Conservation (phyloP, 1,139 yeast species). For the Geotrichum carabidarum region DNA sequence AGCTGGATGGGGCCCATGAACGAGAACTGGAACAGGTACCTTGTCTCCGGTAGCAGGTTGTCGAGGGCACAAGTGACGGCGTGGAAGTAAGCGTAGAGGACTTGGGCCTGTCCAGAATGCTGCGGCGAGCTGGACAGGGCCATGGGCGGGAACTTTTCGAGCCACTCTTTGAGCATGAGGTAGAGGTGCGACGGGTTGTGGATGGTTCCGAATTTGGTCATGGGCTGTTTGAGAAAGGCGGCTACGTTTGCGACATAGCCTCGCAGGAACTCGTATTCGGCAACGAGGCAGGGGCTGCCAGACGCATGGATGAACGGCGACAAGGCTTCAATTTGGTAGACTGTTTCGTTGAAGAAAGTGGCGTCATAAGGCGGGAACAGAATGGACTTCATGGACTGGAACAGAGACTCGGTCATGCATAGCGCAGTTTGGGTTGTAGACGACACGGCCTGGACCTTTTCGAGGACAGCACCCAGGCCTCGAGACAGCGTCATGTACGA, state of each 20-base stretch:
- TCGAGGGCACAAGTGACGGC: constrained; percentile 35
- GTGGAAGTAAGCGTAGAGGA: constrained; percentile 37
- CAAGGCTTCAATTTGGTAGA: constrained; percentile 25
- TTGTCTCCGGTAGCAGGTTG: constrained; percentile 40
- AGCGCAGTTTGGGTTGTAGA: constrained; percentile 30
- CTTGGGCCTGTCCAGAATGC: constrained; percentile 16
- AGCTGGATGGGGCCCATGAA: constrained; percentile 38
- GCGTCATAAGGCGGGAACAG: constrained; percentile 39
- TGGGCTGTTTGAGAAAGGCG: constrained; percentile 21
- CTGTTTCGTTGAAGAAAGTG: constrained; percentile 34
- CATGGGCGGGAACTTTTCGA: constrained; percentile 30
- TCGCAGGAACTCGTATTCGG: constrained; percentile 25
- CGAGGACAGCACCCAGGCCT: constrained; percentile 34
- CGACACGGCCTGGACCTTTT: constrained; percentile 27
- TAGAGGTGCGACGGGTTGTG: constrained; percentile 27
- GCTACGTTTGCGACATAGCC: constrained; percentile 23
- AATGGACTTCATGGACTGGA: constrained; percentile 35
- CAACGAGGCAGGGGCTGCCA: constrained; percentile 15
- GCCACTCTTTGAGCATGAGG: constrained; percentile 30
- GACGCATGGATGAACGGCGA: constrained; percentile 14
- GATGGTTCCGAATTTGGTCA: background rate
- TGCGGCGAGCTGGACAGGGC: constrained; percentile 22
- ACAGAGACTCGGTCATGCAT: constrained; percentile 32
- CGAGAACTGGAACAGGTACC: constrained; percentile 39
- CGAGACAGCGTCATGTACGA: constrained; percentile 31